Evolutionary conservation across 805 yeast species (phyloP).

Genomic region (Candida ulmi): DNA sequence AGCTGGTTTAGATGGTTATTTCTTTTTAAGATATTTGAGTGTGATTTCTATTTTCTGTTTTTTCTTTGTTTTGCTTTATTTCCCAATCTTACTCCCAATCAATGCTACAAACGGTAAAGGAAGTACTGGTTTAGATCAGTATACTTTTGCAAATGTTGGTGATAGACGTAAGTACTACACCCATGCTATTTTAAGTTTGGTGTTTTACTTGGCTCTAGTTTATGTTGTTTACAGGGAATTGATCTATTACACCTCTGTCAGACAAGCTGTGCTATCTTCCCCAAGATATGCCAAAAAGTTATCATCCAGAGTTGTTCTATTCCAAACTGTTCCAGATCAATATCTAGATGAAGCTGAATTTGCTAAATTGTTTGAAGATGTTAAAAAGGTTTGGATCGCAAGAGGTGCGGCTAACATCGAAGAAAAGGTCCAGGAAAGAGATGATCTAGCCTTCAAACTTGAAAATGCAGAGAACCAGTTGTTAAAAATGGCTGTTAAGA

Average conservation of each 20-base stretch:
- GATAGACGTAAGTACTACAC: conserved; percentile 67
- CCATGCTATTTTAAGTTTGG: conserved; percentile 78
- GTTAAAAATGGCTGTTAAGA: conserved; percentile 58
- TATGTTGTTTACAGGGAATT: conserved; percentile 81
- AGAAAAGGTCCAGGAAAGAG: conserved; percentile 53
- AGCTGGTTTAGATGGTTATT: conserved; percentile 92
- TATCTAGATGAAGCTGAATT: conserved; percentile 69
- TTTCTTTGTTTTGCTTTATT: conserved; percentile 47
- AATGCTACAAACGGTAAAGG: conserved; percentile 64
- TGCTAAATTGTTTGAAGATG: conserved; percentile 74
- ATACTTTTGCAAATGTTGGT: conserved; percentile 73
- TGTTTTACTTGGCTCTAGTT: conserved; percentile 63
- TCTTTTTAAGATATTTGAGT: conserved; percentile 74
- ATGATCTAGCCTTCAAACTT: conserved; percentile 49
- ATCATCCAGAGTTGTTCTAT: conserved; percentile 75
- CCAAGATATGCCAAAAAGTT: conserved; percentile 73
- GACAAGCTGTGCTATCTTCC: conserved; percentile 73
- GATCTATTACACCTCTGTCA: conserved; percentile 66
- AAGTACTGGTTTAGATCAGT: conserved; percentile 62
- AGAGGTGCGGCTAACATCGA: conserved; percentile 54
- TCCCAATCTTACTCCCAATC: conserved; percentile 73
- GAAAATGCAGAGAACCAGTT: conserved; percentile 62
- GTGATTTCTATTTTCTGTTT: conserved; percentile 48
- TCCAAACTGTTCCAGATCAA: conserved; percentile 78
- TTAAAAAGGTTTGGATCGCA: conserved; percentile 74